A percentile compares a stretch with the other conserved stretches of the same genome.
These are phyloP conservation scores for Setaria viridis DNA, from an alignment of 202 grass and related monocot species.

Conservation along the genomic window DNA sequence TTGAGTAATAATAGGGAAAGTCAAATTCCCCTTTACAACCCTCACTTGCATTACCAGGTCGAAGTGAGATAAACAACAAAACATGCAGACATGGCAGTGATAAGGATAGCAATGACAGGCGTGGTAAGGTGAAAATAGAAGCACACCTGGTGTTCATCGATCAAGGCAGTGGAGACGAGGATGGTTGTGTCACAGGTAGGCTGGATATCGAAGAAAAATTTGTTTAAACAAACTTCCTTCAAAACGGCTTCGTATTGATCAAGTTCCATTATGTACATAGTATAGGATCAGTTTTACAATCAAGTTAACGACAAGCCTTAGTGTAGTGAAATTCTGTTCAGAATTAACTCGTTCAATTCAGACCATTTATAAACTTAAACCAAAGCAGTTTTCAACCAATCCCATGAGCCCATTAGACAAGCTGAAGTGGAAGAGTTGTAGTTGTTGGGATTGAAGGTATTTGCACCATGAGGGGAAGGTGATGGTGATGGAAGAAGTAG, in stretches of 20 bases:
- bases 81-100: background rate
- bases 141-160: background rate
- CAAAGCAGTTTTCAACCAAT: background rate
- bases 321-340: too few species aligned
- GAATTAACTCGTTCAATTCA: background rate
- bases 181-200: too few species aligned
- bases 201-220: too few species aligned
- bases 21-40: background rate
- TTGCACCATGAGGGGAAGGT: background rate
- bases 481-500: slow-evolving; percentile 1
- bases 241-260: background rate
- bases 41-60: background rate
- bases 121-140: background rate
- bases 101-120: background rate
- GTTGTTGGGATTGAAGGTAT: background rate
- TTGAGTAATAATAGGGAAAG: background rate
- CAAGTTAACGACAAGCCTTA: background rate
- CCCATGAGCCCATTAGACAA: background rate
- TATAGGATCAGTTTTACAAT: background rate
- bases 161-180: too few species aligned
- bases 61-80: background rate
- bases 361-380: too few species aligned
- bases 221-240: background rate
- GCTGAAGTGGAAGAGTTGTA: background rate
- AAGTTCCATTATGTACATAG: background rate